Conservation (phyloP, 1,139 yeast species). For the Yamadazyma taylorii region DNA sequence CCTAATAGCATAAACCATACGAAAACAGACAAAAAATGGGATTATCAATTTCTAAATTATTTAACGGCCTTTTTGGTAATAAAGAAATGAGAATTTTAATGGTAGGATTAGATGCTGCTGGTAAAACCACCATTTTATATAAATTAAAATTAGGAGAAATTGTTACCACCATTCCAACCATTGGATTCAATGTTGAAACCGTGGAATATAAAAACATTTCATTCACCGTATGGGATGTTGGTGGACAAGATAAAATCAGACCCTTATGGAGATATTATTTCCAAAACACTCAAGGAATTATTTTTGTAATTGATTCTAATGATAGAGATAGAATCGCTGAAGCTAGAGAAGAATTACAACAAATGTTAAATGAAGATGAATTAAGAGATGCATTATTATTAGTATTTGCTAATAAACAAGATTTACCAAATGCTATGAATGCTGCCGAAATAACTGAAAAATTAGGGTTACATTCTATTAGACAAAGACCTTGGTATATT, state of each 20-base stretch:
- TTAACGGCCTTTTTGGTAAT: slow-evolving; percentile 39
- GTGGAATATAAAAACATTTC: slow-evolving; percentile 44
- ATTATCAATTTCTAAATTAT: slow-evolving; percentile 38
- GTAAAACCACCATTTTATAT: slow-evolving; percentile 44
- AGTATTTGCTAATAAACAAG: slow-evolving; percentile 45
- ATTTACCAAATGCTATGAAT: slow-evolving; percentile 46
- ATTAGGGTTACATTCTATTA: slow-evolving; percentile 42
- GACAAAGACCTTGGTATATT: slow-evolving; percentile 47
- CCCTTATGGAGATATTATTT: slow-evolving; percentile 46
- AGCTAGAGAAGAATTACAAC: slow-evolving; percentile 46
- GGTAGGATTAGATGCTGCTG: slow-evolving; percentile 48
- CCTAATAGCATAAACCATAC: not conserved
- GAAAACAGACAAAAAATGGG: slow-evolving; percentile 22
- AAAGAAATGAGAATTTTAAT: slow-evolving; percentile 45
- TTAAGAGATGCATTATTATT: slow-evolving; percentile 43
- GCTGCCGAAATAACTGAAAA: slow-evolving; percentile 47
- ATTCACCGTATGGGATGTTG: slow-evolving; percentile 46
- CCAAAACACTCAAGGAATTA: slow-evolving; percentile 46
- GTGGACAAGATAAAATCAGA: slow-evolving; percentile 46
- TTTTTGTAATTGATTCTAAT: slow-evolving; percentile 43
- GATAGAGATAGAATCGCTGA: slow-evolving; percentile 47
- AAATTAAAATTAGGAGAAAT: slow-evolving; percentile 44
- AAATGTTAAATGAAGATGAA: slow-evolving; percentile 45
- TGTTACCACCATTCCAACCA: slow-evolving; percentile 44
- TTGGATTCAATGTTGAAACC: slow-evolving; percentile 44